phyloP scores from a whole-genome alignment of 345 rosid species.

The Gossypium herbaceum region DNA sequence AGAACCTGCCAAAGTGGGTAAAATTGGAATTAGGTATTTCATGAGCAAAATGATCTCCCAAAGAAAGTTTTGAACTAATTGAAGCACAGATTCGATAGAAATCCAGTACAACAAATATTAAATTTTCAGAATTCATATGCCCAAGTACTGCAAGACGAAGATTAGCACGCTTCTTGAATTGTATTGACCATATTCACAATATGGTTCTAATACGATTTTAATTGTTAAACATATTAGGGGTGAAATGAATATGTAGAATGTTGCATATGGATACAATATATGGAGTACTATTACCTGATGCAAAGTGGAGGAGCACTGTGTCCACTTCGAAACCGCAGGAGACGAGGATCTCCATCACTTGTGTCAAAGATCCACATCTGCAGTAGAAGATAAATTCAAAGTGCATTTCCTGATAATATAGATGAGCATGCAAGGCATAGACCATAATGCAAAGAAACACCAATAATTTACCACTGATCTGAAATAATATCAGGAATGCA shows the following conservation, averaged over 20 bases:
- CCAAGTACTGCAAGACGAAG: neutral
- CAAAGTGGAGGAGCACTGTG: conserved; percentile 98
- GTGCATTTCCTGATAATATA: neutral
- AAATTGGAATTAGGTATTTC: conserved; percentile 3
- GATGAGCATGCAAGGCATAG: conserved; percentile 3
- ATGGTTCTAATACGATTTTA: neutral
- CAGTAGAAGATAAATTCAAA: neutral
- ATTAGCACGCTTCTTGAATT: neutral
- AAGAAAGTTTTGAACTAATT: neutral
- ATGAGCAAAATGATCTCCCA: neutral
- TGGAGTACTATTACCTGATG: conserved; percentile 52
- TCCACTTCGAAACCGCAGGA: conserved; percentile 93
- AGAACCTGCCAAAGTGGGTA: conserved; percentile 57
- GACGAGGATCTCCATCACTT: conserved; percentile 92
- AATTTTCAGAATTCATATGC: neutral
- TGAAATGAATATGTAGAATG: neutral
- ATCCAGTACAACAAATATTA: neutral
- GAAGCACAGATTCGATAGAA: neutral
- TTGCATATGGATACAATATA: neutral
- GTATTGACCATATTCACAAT: neutral
- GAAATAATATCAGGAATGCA: neutral
- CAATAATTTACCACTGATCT: neutral
- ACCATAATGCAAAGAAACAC: neutral
- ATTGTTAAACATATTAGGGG: neutral
- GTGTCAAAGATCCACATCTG: conserved; percentile 99